phyloP scores from a whole-genome alignment of 345 rosid species.

The Eutrema yunnanense region DNA sequence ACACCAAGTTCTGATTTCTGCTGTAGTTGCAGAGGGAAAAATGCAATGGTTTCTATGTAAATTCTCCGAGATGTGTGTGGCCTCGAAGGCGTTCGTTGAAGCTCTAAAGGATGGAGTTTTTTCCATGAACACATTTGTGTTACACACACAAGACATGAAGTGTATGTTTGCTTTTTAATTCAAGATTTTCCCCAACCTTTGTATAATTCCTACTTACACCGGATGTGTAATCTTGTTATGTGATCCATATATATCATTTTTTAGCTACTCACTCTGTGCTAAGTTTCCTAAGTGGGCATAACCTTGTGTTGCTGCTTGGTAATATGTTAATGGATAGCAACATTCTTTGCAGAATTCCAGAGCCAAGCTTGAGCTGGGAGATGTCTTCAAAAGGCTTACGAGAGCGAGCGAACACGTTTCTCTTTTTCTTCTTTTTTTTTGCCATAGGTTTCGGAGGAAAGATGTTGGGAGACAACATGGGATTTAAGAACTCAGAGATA shows the following conservation, averaged over 20 bases:
- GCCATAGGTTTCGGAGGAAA: neutral
- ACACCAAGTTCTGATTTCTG: conserved; percentile 25
- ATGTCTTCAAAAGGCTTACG: neutral
- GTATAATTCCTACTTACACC: conserved; percentile 16
- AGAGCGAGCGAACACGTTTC: neutral
- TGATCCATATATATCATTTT: conserved; percentile 7
- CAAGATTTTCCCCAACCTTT: conserved; percentile 14
- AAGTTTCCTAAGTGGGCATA: neutral
- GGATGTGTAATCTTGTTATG: conserved; percentile 16
- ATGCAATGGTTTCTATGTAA: conserved; percentile 28
- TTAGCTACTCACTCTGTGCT: neutral
- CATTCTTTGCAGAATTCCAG: conserved; percentile 24
- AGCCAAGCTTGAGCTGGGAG: conserved; percentile 12
- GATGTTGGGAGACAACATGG: neutral
- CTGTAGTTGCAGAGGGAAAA: conserved; percentile 28
- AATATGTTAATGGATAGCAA: neutral
- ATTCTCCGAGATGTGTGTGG: conserved; percentile 28
- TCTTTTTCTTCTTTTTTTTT: neutral
- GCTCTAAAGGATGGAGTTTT: conserved; percentile 12
- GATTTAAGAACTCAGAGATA: neutral
- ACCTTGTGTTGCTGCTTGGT: neutral
- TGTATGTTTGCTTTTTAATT: conserved; percentile 26
- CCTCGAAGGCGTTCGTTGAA: conserved; percentile 4
- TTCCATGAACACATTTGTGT: conserved; percentile 12
- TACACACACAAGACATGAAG: conserved; percentile 18